Evolutionary conservation across 768 basidiomycete genomes (phyloP), one percentile per base, ranked within the genome.

Genomic region (Auriculariales sp.): DNA sequence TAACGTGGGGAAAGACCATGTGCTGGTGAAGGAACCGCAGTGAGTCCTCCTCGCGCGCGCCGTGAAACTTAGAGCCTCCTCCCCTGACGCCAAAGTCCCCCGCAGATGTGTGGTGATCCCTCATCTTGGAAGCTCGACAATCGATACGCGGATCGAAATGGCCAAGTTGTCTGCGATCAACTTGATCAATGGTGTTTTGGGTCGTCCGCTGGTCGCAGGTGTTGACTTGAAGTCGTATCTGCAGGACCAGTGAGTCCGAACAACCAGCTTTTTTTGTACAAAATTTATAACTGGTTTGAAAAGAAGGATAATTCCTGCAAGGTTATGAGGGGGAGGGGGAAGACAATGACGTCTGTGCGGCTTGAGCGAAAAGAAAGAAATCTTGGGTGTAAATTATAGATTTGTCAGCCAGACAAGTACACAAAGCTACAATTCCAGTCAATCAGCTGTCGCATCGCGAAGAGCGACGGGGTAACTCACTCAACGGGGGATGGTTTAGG

Each of bases 81-180:
- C 27, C 33, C 30, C 54, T 46, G 35, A 33, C 46, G 28, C 31
- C n/a, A 17, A 27, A 5, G 19, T 35, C 22, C 28, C 28, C 17
- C 19, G 19, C 58, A 90, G 84, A 61, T 88, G 83, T 54, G 71
- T 83, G 6, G 74, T 94, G 10, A 55, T 99, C 28, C 94, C 94
- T 0, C 94, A 99, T 58, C 81, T 99, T 47, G 95, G 78, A 17
- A 90, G 87, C 54, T 93, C 88, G 3, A 93, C 92, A 14, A 67
- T 77, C 9, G 86, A 95, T 64, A 90, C 91, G 2, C 71, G 92
- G 49, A 62, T 75, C 47, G 82, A 71, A 6, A 95, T 95, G 92
- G 88, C 82, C 1, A 75, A 71, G 2, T 65, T 87, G 29, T 85
- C 83, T 1, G 82, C 72, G 3, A 69, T 75, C 50, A 91, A 90